Evolutionary conservation across 2,329 filamentous ascomycete species (phyloP), one percentile per base, ranked within the genome.

Genomic region (Fusarium penzigii): DNA sequence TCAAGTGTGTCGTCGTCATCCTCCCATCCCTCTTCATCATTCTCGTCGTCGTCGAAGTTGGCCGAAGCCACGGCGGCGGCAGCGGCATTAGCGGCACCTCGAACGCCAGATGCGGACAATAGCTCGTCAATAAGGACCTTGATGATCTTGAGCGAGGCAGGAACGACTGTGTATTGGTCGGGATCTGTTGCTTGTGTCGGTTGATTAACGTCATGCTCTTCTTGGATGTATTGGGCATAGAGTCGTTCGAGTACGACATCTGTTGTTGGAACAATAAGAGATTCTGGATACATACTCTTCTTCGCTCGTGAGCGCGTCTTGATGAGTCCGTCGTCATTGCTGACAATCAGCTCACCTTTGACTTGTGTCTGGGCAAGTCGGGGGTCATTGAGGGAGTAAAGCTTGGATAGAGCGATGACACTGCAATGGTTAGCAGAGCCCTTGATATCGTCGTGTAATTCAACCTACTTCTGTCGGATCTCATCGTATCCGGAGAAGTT

Each of bases 401-500:
- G 78, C 68, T 95, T 96, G 0, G 92, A 92, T 3, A 99, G 81
- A 6, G 94, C 94, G 63, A 96, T 93, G 53, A 97, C 90, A 67
- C 89, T 93, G 63, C 7, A 36, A 16, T 14, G 29, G 59, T 78
- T 65, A 76, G 72, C 44, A 55, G 16, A 32, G 9, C 9, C 5
- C 20, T 6, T 39, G 16, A 29, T 20, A 1, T n/a, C 16, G 2
- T 11, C 6, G 16, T 29, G 16, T 17, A 29, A 2, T 8, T 17
- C 3, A 14, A 77, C 86, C 72, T 77, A 92, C 89, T 97, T 99
- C 72, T 97, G 91, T 62, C 92, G 85, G 63, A 97, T 97, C 71
- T 97, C 93, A 65, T 97, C 92, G 64, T 97, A 99, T 12, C 94
- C 94, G n/a, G 92, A 92, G 73, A 99, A 99, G 71, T 89, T 96